Evolutionary conservation across 345 rosid species (phyloP), one percentile per base, ranked within the genome.

Genomic region (Isatis tinctoria): DNA sequence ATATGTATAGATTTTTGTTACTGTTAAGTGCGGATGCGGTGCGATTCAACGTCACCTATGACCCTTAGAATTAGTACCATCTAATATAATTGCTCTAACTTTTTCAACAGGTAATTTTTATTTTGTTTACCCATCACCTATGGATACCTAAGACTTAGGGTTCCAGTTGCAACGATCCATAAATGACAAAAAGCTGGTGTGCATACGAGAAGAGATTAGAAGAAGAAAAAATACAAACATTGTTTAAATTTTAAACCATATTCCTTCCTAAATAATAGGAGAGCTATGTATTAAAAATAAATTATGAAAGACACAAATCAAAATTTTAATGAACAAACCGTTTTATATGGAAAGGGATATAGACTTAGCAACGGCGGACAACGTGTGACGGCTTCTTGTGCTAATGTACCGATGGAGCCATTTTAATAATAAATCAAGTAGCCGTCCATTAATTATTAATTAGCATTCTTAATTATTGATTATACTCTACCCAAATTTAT

Each of bases 361-460:
- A 66, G 67, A 66, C 59, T 66, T 28, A 2, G 61, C 48, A 65
- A 73, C 32, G 71, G 72, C 60, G 65, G 67, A 74, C 62, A 59
- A 40, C 68, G 60, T 74, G 67, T 74, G 62, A 67, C 67, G 54
- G 67, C 78, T 67, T 67, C 72, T 57, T 58, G 60, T 57, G 60
- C 33, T 45, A 56, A 22, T 44, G 39, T 22, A 22, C n/a, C 44
- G 45, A 58, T 18, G 51, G 44, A 45, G 65, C 33, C 69, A 26
- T 33, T 60, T 52, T 30, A 49, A 39, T 60, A 52, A 27, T 33
- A 61, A 41, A n/a, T 52, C 32, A 40, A 60, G 22, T 51, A 52
- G 57, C 79, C 64, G 74, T 60, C 79, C 62, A 60, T 16, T 51
- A 18, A 67, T 49, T 48, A 49, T 26, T 54, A 41, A 54, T 52